Evolutionary conservation across 129 eudicot species (phyloP).

Genomic region (Artemisia tridentata): DNA sequence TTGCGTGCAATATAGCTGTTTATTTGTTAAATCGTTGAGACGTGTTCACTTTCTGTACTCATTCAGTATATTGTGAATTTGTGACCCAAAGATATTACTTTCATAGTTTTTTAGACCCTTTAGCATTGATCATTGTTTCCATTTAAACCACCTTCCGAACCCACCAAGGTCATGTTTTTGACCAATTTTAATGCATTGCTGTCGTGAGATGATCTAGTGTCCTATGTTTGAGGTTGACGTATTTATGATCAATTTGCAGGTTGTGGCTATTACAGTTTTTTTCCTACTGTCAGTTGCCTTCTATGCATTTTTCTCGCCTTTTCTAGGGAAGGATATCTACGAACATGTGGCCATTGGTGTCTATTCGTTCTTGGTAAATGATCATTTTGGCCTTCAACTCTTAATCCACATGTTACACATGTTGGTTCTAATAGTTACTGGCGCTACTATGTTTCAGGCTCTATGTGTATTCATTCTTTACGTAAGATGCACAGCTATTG

Average conservation of each 20-base stretch:
- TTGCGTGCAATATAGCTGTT: too few species aligned
- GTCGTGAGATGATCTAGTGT: background rate
- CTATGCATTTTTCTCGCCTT: conserved; percentile 93
- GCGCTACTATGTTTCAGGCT: conserved; percentile 52
- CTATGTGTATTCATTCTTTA: conserved; percentile 76
- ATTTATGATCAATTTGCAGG: conserved; percentile 48
- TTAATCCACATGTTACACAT: conserved; percentile 1
- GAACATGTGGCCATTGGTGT: conserved; percentile 61
- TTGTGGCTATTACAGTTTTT: conserved; percentile 88
- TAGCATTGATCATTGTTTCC: too few species aligned
- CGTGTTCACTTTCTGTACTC: too few species aligned
- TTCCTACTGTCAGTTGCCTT: conserved; percentile 90
- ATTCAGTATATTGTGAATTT: too few species aligned
- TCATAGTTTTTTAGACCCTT: too few species aligned
- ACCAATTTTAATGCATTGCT: too few species aligned
- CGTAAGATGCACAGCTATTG: conserved; percentile 83
- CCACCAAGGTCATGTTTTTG: too few species aligned
- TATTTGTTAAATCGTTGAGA: too few species aligned
- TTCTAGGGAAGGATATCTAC: conserved; percentile 78
- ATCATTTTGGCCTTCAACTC: conserved; percentile 21
- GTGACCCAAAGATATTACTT: too few species aligned
- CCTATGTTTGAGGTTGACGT: conserved; percentile 1
- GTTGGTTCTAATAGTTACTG: conserved; percentile 10
- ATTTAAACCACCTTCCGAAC: too few species aligned
- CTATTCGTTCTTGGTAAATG: conserved; percentile 88